These are phyloP conservation scores for Metarhizium rileyi DNA, from an alignment of 2,329 filamentous ascomycete species.

Conservation along the genomic window DNA sequence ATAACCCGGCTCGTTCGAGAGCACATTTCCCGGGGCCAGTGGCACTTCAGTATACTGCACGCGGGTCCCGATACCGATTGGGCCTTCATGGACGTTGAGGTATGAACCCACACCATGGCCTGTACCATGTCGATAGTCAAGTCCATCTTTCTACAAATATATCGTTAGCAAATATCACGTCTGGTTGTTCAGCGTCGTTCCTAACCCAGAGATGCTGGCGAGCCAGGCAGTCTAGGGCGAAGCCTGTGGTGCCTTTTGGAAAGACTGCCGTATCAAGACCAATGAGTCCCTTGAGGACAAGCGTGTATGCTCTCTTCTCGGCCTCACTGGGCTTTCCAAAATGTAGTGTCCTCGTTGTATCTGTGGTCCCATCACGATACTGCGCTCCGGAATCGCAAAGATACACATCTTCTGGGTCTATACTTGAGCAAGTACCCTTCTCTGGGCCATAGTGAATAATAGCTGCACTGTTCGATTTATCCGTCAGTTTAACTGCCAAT, in stretches of 20 bases:
- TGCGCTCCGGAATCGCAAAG: slow-evolving; percentile 97
- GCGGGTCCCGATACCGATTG: slow-evolving; percentile 89
- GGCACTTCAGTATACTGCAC: slow-evolving; percentile 87
- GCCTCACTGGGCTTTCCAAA: slow-evolving; percentile 76
- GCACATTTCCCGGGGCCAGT: slow-evolving; percentile 82
- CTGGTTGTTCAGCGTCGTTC: not conserved
- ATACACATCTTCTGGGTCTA: slow-evolving; percentile 81
- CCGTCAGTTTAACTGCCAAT: slow-evolving; percentile 1
- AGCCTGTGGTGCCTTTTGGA: slow-evolving; percentile 90
- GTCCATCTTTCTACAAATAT: slow-evolving; percentile 44
- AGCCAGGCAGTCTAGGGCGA: slow-evolving; percentile 78
- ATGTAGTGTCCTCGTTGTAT: slow-evolving; percentile 88
- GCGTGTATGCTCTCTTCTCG: slow-evolving; percentile 82
- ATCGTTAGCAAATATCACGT: slow-evolving; percentile 8
- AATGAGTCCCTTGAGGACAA: slow-evolving; percentile 92
- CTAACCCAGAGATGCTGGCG: slow-evolving; percentile 85
- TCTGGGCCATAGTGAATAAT: slow-evolving; percentile 95
- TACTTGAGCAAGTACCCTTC: slow-evolving; percentile 65
- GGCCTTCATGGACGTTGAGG: slow-evolving; percentile 94
- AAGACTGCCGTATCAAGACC: slow-evolving; percentile 79
- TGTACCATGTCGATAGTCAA: slow-evolving; percentile 94
- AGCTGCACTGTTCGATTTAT: slow-evolving; percentile 55
- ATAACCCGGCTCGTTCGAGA: slow-evolving; percentile 93
- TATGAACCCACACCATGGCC: slow-evolving; percentile 93
- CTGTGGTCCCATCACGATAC: slow-evolving; percentile 89